Conservation (phyloP, 2,329 filamentous ascomycete genomes). For the Cladosporium sphaerospermum region DNA sequence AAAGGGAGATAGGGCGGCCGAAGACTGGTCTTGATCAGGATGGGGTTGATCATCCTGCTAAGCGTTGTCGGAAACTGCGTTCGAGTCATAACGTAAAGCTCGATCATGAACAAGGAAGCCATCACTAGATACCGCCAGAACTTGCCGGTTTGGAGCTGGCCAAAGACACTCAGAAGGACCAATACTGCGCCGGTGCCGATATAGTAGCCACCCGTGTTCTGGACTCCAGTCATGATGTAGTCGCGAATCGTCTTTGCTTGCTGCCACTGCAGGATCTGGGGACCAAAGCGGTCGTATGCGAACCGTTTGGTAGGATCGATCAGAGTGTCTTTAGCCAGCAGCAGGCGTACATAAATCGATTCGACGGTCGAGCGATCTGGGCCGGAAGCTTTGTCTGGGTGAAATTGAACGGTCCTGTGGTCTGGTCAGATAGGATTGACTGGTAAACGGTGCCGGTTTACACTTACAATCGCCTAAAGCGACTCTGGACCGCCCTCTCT, state of each 20-base stretch:
- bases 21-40: constrained; percentile 34
- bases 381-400: constrained; percentile 73
- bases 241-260: constrained; percentile 64
- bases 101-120: constrained; percentile 49
- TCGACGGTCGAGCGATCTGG: constrained; percentile 37
- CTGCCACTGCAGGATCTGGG: constrained; percentile 60
- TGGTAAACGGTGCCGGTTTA: background rate
- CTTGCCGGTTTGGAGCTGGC: constrained; percentile 61
- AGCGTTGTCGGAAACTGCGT: constrained; percentile 41
- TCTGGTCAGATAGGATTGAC: background rate
- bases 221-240: constrained; percentile 63
- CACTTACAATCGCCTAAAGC: constrained; percentile 64
- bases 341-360: constrained; percentile 71
- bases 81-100: constrained; percentile 52
- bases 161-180: constrained; percentile 56
- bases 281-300: constrained; percentile 85
- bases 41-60: constrained; percentile 43
- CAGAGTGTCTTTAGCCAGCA: constrained; percentile 75
- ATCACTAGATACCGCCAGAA: constrained; percentile 50
- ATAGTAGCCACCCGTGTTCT: constrained; percentile 57
- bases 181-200: constrained; percentile 51
- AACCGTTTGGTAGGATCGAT: constrained; percentile 70
- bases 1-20: constrained; percentile 72
- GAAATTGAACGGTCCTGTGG: constrained; percentile 50
- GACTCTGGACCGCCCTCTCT: constrained; percentile 73